These are phyloP conservation scores for Phialophora macrospora DNA, from an alignment of 2,329 filamentous ascomycete species.

Conservation along the genomic window DNA sequence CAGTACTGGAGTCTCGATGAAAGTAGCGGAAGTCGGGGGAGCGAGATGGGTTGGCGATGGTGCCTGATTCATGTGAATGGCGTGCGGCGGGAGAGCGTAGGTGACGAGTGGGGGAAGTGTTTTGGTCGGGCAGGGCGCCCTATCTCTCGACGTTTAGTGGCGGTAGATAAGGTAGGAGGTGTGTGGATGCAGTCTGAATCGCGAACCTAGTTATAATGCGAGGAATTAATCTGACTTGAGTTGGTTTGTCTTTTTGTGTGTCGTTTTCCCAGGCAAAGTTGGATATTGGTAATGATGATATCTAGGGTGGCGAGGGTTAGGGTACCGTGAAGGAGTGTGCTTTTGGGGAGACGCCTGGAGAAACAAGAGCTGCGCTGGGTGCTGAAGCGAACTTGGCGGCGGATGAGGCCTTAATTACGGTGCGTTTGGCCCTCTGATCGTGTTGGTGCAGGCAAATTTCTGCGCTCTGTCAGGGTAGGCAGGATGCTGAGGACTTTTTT, in stretches of 20 bases:
- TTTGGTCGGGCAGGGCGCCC: conserved; percentile 29
- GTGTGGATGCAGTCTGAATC: conserved; percentile 18
- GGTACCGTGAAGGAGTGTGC: conserved; percentile 1
- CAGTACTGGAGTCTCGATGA: conserved; percentile 24
- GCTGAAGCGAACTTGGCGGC: conserved; percentile 7
- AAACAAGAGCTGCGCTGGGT: background rate
- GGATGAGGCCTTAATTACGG: conserved; percentile 6
- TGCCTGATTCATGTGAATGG: conserved; percentile 37
- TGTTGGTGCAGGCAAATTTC: conserved; percentile 3
- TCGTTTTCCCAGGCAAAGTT: conserved; percentile 5
- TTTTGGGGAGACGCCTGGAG: background rate
- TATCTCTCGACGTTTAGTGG: conserved; percentile 35
- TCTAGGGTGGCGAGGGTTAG: conserved; percentile 14
- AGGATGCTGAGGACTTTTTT: conserved; percentile 1
- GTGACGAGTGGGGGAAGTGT: conserved; percentile 20
- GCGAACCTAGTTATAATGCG: conserved; percentile 7
- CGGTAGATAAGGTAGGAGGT: conserved; percentile 33
- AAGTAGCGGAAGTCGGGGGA: conserved; percentile 23
- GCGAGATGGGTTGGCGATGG: conserved; percentile 23
- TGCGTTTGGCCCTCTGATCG: conserved; percentile 1
- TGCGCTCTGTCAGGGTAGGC: background rate
- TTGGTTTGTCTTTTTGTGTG: background rate
- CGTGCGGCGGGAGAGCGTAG: conserved; percentile 11
- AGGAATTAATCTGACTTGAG: background rate
- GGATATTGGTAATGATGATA: conserved; percentile 15